Base-by-base conservation (phyloP, 73 alveolate genomes). In the Paramecium octaurelia region DNA sequence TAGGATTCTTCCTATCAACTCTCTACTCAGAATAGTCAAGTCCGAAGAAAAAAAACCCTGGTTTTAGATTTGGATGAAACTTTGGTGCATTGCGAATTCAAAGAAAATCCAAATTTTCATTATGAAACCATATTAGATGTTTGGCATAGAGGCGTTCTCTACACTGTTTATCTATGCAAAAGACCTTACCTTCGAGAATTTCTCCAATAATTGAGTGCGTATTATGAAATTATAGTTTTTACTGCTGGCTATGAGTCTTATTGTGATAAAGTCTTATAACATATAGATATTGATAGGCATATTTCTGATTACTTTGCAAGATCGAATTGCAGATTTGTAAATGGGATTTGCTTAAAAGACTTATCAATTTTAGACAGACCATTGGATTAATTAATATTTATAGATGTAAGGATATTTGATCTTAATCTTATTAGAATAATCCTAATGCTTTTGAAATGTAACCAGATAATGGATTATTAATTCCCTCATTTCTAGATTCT, bases 1-100 rank as follows among this genome's bases (percentile, higher is more conserved):
- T 16, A 54, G n/a, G 69, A 54, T 54, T 18, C 69, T 18, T 54
- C 69, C 4, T 54, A 4, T 54, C 9, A 54, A 18, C 69, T 64
- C 9, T 34, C 84, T n/a, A 73, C 87, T 38, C 34, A 34, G 16
- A 73, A 31, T 29, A 73, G 84, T 27, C 23, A 29, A 35, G 20
- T 73, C 6, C 7, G 57, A 36, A 27, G 31, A 44, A 80, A 80
- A 64, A 80, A 80, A 27, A 80, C 91, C 20, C 29, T 80, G 6
- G 91, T 80, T 18, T 46, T 80, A 43, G 91, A 80, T 80, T 48
- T 80, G n/a, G 91, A 80, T 80, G 91, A 80, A 80, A 80, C 91
- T 5, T 80, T 80, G 14, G 91, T 80, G 18, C 91, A 80, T 7
- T 80, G 91, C 46, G 91, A 80, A 46, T 80, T 80, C 24, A 80